Evolutionary conservation across 176 grass and related monocot species (phyloP).

Genomic region (Ensete ventricosum): DNA sequence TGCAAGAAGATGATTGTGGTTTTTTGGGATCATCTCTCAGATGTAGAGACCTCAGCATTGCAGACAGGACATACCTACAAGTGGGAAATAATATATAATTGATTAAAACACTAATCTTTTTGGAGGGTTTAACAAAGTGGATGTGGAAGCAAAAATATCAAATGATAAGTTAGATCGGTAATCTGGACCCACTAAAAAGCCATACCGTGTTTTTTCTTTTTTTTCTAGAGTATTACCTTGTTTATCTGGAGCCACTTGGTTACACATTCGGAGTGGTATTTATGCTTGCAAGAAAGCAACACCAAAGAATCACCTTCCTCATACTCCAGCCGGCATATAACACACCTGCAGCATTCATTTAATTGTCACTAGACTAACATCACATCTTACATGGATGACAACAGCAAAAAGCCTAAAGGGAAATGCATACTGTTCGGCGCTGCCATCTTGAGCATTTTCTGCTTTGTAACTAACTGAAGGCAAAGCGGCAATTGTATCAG

Average conservation of each 20-base stretch:
- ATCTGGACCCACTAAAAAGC: too few species aligned
- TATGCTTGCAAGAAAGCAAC: slow-evolving; percentile 75
- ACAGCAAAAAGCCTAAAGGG: slow-evolving; percentile 26
- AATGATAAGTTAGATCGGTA: too few species aligned
- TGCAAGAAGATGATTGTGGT: too few species aligned
- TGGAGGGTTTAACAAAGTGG: too few species aligned
- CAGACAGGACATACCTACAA: too few species aligned
- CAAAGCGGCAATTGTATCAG: slow-evolving; percentile 77
- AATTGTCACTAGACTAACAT: slow-evolving; percentile 10
- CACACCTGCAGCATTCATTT: slow-evolving; percentile 53
- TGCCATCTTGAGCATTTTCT: slow-evolving; percentile 65
- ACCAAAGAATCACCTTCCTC: slow-evolving; percentile 81
- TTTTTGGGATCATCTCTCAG: too few species aligned
- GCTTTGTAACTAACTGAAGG: slow-evolving; percentile 73
- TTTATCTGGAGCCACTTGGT: slow-evolving; percentile 97
- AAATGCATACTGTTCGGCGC: slow-evolving; percentile 75
- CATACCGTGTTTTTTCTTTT: too few species aligned
- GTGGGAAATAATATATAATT: too few species aligned
- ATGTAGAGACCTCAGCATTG: too few species aligned
- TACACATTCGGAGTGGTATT: slow-evolving; percentile 80
- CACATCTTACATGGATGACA: not conserved
- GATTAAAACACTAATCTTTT: too few species aligned
- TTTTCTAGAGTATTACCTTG: slow-evolving; percentile 39
- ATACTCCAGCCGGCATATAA: slow-evolving; percentile 88
- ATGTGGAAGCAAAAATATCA: too few species aligned